Conservation (phyloP, 768 basidiomycete species). For the Amylocystis lapponica region DNA sequence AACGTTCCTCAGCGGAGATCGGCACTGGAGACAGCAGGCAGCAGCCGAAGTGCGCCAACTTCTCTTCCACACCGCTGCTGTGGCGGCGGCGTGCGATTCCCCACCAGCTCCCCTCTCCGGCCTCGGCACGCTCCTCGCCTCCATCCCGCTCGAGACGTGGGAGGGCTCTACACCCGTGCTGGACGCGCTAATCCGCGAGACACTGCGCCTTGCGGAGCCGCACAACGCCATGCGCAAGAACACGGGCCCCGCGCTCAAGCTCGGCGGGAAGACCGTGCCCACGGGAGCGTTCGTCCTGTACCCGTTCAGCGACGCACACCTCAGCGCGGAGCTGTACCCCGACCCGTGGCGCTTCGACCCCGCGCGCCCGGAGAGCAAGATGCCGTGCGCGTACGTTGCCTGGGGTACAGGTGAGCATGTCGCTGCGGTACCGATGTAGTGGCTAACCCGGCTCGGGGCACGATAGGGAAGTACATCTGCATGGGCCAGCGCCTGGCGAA, state of each 20-base stretch:
- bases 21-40: conserved; percentile 61
- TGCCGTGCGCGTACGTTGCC: conserved; percentile 60
- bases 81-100: no score
- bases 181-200: conserved; percentile 71
- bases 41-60: conserved; percentile 53
- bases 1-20: conserved; percentile 63
- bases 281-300: conserved; percentile 74
- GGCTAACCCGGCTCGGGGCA: conserved; percentile 1
- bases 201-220: conserved; percentile 72
- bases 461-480: conserved; percentile 62
- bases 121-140: conserved; percentile 44
- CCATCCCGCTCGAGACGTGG: conserved; percentile 65
- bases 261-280: conserved; percentile 64
- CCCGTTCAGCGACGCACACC: conserved; percentile 76
- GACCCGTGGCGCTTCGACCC: conserved; percentile 80
- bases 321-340: conserved; percentile 64
- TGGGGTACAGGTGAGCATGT: conserved; percentile 69
- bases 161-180: conserved; percentile 64
- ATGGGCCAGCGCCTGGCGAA: conserved; percentile 72
- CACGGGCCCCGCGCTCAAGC: conserved; percentile 63
- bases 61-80: conserved; percentile 33
- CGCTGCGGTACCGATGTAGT: background rate
- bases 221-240: conserved; percentile 80
- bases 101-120: conserved; percentile 18
- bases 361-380: conserved; percentile 37